Evolutionary conservation across 805 yeast genomes (phyloP), one percentile per base, ranked within the genome.

Genomic region (Yarrowia sp.): DNA sequence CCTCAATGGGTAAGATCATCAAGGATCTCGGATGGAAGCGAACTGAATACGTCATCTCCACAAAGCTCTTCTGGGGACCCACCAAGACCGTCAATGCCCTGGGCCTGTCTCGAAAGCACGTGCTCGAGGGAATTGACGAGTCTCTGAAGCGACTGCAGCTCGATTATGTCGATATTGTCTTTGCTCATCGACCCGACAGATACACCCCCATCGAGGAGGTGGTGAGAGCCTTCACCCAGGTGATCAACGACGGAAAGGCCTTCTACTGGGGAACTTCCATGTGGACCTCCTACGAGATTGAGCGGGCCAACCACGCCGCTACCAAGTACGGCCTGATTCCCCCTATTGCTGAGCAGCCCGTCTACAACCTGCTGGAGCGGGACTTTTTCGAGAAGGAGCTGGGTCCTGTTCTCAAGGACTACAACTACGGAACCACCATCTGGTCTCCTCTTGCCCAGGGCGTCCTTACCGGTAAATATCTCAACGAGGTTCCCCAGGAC

Each of bases 381-480:
- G 73, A 75, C 52, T 68, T 70, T 44, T 71, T 75, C 42, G 78
- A 75, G 68, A 69, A 70, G 61, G 78, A 75, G 69, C 71, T 72
- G 52, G 70, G 58, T 17, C 78, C 78, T n/a, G 65, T 75, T 20
- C 74, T 71, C 68, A 67, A 73, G 53, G 66, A 69, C 46, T 75
- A 75, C 73, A 69, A 70, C 69, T 75, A 75, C 69, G 78, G 78
- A 14, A 72, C 77, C 52, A 75, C 78, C 33, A 72, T 75, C 61
- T 75, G 74, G 74, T 72, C 75, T 17, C 78, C 78, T 9, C 68
- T 75, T 63, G 76, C 76, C n/a, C 72, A 75, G 67, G 78, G 78
- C 30, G 19, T 75, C 39, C 67, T 75, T 58, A 74, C 77, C n/a
- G 78, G 78, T n/a, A 75, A 75, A 70, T 75, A 75, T 70, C 70